These are phyloP conservation scores for Tricladium varicosporioides DNA, from an alignment of 2,329 filamentous ascomycete species.

Conservation along the genomic window DNA sequence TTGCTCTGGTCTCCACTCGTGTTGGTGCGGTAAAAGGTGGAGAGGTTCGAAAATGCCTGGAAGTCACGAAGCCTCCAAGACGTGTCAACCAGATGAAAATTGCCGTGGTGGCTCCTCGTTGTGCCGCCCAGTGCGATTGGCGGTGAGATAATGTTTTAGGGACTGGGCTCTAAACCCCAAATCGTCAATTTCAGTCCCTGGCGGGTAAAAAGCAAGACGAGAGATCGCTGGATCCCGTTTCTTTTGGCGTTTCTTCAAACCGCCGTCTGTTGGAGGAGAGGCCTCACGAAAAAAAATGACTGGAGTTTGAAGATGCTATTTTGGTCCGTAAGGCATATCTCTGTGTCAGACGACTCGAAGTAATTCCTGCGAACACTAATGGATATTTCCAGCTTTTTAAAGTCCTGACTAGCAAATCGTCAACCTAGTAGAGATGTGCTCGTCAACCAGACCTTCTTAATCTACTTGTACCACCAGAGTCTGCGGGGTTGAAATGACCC, in stretches of 20 bases:
- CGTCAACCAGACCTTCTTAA: not conserved
- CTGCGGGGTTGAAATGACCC: not conserved
- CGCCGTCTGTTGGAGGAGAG: not conserved
- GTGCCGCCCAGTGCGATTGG: not conserved
- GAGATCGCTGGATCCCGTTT: not conserved
- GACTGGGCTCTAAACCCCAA: not conserved
- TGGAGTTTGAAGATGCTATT: not conserved
- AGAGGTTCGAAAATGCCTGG: not conserved
- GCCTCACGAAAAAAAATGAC: not conserved
- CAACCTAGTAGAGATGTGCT: not conserved
- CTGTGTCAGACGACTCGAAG: not conserved
- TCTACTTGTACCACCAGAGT: not conserved
- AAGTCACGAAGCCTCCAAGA: not conserved
- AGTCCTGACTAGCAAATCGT: not conserved
- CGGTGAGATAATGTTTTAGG: slow-evolving; percentile 3
- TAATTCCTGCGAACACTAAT: not conserved
- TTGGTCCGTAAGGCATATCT: not conserved
- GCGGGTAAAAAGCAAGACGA: not conserved
- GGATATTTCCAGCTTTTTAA: not conserved
- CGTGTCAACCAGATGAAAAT: not conserved
- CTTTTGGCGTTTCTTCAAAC: not conserved
- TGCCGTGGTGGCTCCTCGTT: not conserved
- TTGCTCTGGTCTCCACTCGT: not conserved
- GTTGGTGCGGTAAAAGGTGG: not conserved
- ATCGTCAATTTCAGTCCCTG: not conserved